Percentiles rank a stretch among this genome's conserved stretches.
These are phyloP conservation scores for Cyclotella atomus DNA, from an alignment of 108 stramenopile genomes.

Conservation along the genomic window DNA sequence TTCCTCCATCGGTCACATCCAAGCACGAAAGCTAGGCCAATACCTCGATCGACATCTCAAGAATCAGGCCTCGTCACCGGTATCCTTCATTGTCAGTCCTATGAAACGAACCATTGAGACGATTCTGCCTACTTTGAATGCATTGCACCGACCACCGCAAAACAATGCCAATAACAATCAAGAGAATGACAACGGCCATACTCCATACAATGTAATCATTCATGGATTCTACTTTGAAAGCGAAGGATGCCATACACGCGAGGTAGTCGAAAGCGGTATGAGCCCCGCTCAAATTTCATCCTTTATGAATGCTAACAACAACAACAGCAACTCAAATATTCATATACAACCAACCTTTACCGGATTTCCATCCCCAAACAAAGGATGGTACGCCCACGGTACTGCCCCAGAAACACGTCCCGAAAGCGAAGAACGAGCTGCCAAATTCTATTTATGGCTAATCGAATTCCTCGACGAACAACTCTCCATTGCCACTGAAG, in stretches of 20 bases:
- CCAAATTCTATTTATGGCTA: constrained; percentile 78
- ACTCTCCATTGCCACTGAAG: constrained; percentile 21
- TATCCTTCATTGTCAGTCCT: constrained; percentile 68
- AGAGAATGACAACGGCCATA: too few species aligned
- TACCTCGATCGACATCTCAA: constrained; percentile 62
- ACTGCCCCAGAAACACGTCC: constrained; percentile 67
- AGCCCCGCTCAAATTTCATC: constrained; percentile 58
- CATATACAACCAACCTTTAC: constrained; percentile 43
- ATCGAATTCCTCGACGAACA: constrained; percentile 72
- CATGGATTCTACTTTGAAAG: constrained; percentile 73
- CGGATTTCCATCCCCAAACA: constrained; percentile 54
- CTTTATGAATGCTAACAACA: too few species aligned
- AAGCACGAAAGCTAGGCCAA: constrained; percentile 58
- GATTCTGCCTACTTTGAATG: constrained; percentile 60
- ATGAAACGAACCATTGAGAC: constrained; percentile 78
- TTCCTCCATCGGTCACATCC: constrained; percentile 50
- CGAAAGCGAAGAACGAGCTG: constrained; percentile 64
- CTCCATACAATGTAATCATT: constrained; percentile 46
- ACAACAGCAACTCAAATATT: too few species aligned
- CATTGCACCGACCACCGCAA: constrained; percentile 30
- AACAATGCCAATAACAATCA: background rate
- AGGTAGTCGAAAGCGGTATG: constrained; percentile 70
- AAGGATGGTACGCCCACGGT: constrained; percentile 76
- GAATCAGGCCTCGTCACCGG: constrained; percentile 66
- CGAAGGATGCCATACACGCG: constrained; percentile 73